These are phyloP conservation scores for Knoxdaviesia proteae DNA, from an alignment of 2,329 filamentous ascomycete species.

Conservation along the genomic window DNA sequence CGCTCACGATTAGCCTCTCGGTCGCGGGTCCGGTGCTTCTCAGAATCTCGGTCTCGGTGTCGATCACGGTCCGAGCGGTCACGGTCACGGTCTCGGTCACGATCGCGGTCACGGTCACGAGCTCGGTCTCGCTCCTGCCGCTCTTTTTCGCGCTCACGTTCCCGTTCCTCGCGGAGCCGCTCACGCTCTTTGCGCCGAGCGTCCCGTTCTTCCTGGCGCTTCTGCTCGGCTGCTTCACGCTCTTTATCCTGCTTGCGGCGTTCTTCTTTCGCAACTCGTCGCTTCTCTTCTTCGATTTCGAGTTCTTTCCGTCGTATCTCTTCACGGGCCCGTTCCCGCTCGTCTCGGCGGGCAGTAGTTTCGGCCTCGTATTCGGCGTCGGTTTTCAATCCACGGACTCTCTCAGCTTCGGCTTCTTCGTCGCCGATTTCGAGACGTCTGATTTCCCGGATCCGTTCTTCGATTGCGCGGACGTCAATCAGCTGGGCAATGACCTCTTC, in stretches of 20 bases:
- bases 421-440: slow-evolving; percentile 47
- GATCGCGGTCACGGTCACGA: slow-evolving; percentile 10
- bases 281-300: slow-evolving; percentile 40
- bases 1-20: slow-evolving; percentile 11
- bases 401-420: slow-evolving; percentile 45
- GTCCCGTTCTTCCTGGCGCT: slow-evolving; percentile 28
- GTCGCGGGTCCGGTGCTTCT: slow-evolving; percentile 10
- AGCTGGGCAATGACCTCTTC: slow-evolving; percentile 45
- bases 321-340: slow-evolving; percentile 39
- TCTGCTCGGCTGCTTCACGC: slow-evolving; percentile 25
- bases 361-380: slow-evolving; percentile 55
- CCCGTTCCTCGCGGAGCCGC: slow-evolving; percentile 34
- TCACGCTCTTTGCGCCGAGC: slow-evolving; percentile 28
- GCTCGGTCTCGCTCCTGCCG: slow-evolving; percentile 13
- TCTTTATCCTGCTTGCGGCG: slow-evolving; percentile 27
- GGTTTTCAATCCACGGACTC: slow-evolving; percentile 44
- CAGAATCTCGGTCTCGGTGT: slow-evolving; percentile 9
- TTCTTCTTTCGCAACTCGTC: slow-evolving; percentile 34
- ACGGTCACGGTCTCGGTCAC: slow-evolving; percentile 12
- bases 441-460: slow-evolving; percentile 47
- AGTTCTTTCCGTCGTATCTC: slow-evolving; percentile 37
- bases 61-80: slow-evolving; percentile 1
- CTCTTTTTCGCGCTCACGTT: slow-evolving; percentile 18
- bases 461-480: slow-evolving; percentile 47
- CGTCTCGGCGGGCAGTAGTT: slow-evolving; percentile 35